phyloP scores from a whole-genome alignment of 805 yeast genomes.

The Alloascoidea hylecoeti region DNA sequence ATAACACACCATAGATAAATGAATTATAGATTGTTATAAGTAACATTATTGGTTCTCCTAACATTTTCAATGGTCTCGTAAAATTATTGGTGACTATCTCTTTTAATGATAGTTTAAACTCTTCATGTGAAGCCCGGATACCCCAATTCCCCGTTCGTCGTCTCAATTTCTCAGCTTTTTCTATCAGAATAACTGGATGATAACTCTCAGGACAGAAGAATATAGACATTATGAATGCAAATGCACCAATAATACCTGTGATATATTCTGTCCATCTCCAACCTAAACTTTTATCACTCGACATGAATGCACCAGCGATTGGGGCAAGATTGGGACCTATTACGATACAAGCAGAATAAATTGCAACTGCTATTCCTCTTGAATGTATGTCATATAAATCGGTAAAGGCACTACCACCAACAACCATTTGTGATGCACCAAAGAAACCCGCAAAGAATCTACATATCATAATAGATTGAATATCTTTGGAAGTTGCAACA shows the following conservation, averaged over 20 bases:
- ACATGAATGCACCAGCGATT: slow-evolving; percentile 57
- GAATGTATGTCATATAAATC: slow-evolving; percentile 54
- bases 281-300: slow-evolving; percentile 38
- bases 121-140: slow-evolving; percentile 66
- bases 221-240: slow-evolving; percentile 22
- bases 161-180: slow-evolving; percentile 51
- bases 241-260: slow-evolving; percentile 44
- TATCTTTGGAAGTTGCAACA: slow-evolving; percentile 62
- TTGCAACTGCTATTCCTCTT: slow-evolving; percentile 65
- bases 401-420: slow-evolving; percentile 77
- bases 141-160: slow-evolving; percentile 72
- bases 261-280: slow-evolving; percentile 81
- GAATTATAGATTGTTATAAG: slow-evolving; percentile 58
- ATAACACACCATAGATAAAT: slow-evolving; percentile 68
- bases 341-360: slow-evolving; percentile 63
- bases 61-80: slow-evolving; percentile 55
- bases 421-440: slow-evolving; percentile 79
- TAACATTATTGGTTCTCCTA: slow-evolving; percentile 64
- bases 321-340: slow-evolving; percentile 79
- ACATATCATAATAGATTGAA: slow-evolving; percentile 65
- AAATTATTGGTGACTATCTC: slow-evolving; percentile 52
- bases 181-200: slow-evolving; percentile 48
- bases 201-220: slow-evolving; percentile 56
- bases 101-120: slow-evolving; percentile 34
- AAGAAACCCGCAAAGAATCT: slow-evolving; percentile 70